Conservation (phyloP, 108 stramenopile genomes). For the Pseudonitzschia multistriata region DNA sequence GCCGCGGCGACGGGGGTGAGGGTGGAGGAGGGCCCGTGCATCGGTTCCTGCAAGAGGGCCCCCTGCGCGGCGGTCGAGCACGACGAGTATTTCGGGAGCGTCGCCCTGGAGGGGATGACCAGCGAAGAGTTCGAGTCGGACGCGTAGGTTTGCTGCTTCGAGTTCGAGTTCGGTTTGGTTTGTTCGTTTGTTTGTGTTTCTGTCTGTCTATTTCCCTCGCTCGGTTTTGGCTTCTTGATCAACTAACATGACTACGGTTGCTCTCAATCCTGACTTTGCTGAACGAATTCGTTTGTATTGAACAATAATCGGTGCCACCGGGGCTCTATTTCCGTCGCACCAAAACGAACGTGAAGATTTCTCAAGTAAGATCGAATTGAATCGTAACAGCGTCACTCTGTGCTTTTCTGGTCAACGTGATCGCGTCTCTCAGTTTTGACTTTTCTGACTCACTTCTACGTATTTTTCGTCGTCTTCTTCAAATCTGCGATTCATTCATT, state of each 20-base stretch:
- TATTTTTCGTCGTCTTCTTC: background rate
- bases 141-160: conserved; percentile 47
- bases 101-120: conserved; percentile 78
- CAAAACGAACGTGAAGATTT: background rate
- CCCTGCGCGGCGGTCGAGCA: conserved; percentile 81
- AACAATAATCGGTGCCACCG: background rate
- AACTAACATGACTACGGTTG: too few relatives aligned
- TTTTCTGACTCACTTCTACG: background rate
- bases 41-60: conserved; percentile 71
- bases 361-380: conserved; percentile 2
- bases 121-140: conserved; percentile 53
- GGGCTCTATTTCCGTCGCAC: background rate
- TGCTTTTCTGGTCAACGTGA: background rate
- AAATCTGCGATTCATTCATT: background rate
- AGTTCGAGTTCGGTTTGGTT: too few relatives aligned
- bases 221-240: too few relatives aligned
- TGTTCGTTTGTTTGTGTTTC: background rate
- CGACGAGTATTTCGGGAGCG: conserved; percentile 74
- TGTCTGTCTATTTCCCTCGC: background rate
- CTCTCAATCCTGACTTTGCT: too few relatives aligned
- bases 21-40: conserved; percentile 70
- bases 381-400: too few relatives aligned
- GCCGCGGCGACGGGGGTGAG: conserved; percentile 32
- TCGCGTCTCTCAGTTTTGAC: background rate
- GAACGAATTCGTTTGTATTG: too few relatives aligned